A percentile compares a stretch with the other conserved stretches of the same genome.
Conservation (phyloP, 2,329 filamentous ascomycete genomes). For the Diaporthe batatas region DNA sequence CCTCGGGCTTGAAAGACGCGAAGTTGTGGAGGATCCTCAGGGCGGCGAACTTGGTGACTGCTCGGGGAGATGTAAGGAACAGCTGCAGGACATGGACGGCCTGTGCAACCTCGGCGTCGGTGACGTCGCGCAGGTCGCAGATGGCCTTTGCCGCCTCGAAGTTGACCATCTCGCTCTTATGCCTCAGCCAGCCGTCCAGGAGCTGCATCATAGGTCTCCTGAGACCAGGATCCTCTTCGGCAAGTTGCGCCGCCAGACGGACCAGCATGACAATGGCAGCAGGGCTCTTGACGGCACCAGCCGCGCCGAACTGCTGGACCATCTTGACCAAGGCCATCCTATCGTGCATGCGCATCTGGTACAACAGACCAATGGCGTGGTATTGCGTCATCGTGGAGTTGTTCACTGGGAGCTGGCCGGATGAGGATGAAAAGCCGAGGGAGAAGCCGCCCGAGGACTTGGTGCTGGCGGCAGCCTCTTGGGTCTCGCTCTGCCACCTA, state of each 20-base stretch:
- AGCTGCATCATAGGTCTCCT: constrained; percentile 97
- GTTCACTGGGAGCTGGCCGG: constrained; percentile 81
- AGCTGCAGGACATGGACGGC: constrained; percentile 96
- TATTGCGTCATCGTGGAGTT: constrained; percentile 99
- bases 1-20: constrained; percentile 94
- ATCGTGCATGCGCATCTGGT: constrained; percentile 98
- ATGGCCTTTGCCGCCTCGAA: constrained; percentile 99
- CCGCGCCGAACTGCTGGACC: constrained; percentile 98
- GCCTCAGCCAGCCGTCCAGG: constrained; percentile 94
- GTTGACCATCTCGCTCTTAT: constrained; percentile 99
- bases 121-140: constrained; percentile 93
- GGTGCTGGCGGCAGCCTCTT: constrained; percentile 90
- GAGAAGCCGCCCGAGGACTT: constrained; percentile 93
- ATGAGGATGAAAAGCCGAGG: constrained; percentile 88
- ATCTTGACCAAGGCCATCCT: constrained; percentile 99
- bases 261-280: constrained; percentile 94
- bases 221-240: constrained; percentile 90
- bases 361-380: constrained; percentile 95
- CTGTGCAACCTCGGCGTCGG: constrained; percentile 90
- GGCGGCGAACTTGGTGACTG: constrained; percentile 97
- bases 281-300: constrained; percentile 94
- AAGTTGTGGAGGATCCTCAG: constrained; percentile 97
- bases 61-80: constrained; percentile 94
- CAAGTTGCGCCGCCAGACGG: constrained; percentile 90
- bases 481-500: constrained; percentile 98